phyloP scores from a whole-genome alignment of 495 filamentous ascomycete genomes.

The Daldinia grandis region DNA sequence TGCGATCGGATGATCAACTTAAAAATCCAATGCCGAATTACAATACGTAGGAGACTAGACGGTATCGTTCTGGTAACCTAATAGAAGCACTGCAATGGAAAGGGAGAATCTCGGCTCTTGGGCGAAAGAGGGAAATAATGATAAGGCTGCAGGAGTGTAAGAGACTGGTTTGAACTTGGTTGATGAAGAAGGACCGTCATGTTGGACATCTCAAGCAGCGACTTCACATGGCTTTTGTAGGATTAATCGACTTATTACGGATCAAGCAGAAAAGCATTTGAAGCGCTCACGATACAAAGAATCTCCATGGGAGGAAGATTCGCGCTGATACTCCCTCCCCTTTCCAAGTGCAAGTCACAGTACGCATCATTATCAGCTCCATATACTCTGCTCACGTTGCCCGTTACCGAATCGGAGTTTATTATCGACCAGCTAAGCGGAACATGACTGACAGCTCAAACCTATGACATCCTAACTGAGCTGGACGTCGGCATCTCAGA shows the following conservation, averaged over 20 bases:
- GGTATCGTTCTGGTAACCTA: constrained; percentile 14
- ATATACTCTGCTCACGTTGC: constrained; percentile 22
- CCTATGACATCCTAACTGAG: constrained; percentile 46
- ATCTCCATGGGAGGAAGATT: constrained; percentile 21
- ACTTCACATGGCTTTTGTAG: constrained; percentile 45
- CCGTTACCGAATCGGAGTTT: constrained; percentile 44
- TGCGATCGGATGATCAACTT: constrained; percentile 9
- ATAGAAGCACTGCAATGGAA: constrained; percentile 20
- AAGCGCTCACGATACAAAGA: constrained; percentile 30
- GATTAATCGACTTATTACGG: constrained; percentile 26
- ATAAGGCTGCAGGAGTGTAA: constrained; percentile 41
- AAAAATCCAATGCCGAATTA: constrained; percentile 17
- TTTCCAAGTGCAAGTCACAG: constrained; percentile 25
- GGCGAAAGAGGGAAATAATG: constrained; percentile 20
- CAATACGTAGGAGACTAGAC: constrained; percentile 6
- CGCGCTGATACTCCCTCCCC: constrained; percentile 30
- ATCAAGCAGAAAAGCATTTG: constrained; percentile 9
- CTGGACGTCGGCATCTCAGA: constrained; percentile 44
- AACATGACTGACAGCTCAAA: constrained; percentile 45
- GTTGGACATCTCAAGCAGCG: constrained; percentile 31
- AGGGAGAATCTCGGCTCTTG: constrained; percentile 22
- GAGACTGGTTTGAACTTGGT: constrained; percentile 33
- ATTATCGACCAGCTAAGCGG: constrained; percentile 40
- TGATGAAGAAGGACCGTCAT: constrained; percentile 41
- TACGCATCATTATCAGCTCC: constrained; percentile 35